Conservation (phyloP, 164 flowering plant genomes). For the Vitis labrusca region DNA sequence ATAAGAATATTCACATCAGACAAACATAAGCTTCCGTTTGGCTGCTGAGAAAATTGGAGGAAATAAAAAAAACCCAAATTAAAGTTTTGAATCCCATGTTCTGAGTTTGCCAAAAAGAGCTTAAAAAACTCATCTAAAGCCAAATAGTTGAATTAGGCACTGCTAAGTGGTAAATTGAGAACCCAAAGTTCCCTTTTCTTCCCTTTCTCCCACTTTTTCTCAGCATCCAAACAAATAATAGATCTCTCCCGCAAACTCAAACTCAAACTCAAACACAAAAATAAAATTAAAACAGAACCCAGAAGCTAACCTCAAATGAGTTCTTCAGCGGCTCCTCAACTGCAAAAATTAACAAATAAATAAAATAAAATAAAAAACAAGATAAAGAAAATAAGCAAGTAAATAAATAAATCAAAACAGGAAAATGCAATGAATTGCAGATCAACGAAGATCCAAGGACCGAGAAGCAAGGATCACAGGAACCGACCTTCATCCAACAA, state of each 20-base stretch:
- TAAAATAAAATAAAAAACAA: neutral
- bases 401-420: neutral
- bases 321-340: slow-evolving; percentile 49
- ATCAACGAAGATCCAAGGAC: slow-evolving; percentile 6
- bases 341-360: slow-evolving; percentile 22
- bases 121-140: no score
- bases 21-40: neutral
- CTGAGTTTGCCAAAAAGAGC: no score
- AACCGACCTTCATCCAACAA: slow-evolving; percentile 48
- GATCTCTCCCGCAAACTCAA: neutral
- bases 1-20: neutral
- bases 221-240: slow-evolving; percentile 5
- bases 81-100: no score
- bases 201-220: neutral
- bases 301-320: slow-evolving; percentile 41
- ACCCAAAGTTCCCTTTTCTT: neutral
- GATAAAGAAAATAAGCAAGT: neutral
- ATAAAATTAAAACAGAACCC: neutral
- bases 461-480: neutral
- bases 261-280: neutral
- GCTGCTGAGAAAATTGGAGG: neutral
- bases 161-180: neutral
- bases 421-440: neutral
- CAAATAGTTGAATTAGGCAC: no score
- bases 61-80: neutral